These are phyloP conservation scores for Eutrema yunnanense DNA, from an alignment of 345 rosid genomes.

Conservation along the genomic window DNA sequence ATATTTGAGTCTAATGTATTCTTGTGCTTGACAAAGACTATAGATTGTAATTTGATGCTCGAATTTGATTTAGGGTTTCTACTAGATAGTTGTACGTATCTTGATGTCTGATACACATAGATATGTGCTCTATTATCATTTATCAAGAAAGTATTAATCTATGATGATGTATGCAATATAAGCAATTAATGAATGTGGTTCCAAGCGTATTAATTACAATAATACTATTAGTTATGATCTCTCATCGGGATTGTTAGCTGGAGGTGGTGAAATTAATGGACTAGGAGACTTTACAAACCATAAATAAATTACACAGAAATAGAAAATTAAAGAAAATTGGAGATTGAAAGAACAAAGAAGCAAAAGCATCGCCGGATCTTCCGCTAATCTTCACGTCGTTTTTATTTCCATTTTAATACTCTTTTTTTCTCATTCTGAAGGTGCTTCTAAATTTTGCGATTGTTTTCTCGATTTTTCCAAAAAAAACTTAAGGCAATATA, in stretches of 20 bases:
- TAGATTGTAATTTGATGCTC: background rate
- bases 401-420: background rate
- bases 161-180: background rate
- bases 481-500: too few species aligned
- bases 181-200: slow-evolving; percentile 12
- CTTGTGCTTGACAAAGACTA: background rate
- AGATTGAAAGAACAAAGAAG: background rate
- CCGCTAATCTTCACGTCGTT: slow-evolving; percentile 34
- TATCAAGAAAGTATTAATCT: background rate
- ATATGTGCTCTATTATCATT: background rate
- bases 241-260: slow-evolving; percentile 36
- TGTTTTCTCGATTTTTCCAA: background rate
- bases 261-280: slow-evolving; percentile 30
- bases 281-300: slow-evolving; percentile 13
- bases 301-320: slow-evolving; percentile 4
- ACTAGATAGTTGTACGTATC: too few species aligned
- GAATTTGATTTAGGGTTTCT: background rate
- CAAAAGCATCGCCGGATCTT: slow-evolving; percentile 33
- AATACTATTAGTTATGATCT: background rate
- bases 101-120: background rate
- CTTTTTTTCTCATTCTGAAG: background rate
- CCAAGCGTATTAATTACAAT: background rate
- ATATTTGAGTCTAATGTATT: background rate
- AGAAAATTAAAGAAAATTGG: background rate
- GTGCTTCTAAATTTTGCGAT: background rate